Conservation (phyloP, 129 eudicot species). For the Mikania micrantha region DNA sequence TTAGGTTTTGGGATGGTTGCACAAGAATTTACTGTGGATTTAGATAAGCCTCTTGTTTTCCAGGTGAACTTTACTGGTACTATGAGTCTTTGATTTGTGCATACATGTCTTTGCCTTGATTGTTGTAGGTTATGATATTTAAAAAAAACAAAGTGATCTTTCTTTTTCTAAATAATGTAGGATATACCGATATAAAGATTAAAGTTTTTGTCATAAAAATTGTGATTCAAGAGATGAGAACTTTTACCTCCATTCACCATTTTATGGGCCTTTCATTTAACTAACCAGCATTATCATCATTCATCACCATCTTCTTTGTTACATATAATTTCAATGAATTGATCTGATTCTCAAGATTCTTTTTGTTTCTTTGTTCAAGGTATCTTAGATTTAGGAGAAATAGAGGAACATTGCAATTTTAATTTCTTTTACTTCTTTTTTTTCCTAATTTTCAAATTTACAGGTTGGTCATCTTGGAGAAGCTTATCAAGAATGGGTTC, state of each 20-base stretch:
- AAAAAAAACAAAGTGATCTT: not conserved
- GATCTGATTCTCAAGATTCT: not conserved
- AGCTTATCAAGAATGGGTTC: constrained; percentile 93
- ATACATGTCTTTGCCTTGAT: not conserved
- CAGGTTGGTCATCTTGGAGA: constrained; percentile 99
- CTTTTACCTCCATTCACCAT: too few relatives aligned
- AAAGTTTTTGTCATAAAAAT: not conserved
- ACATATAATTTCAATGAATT: not conserved
- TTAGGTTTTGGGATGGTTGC: constrained; percentile 64
- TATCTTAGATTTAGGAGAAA: not conserved
- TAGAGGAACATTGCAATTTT: not conserved
- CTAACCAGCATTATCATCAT: not conserved
- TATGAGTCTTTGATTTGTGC: not conserved
- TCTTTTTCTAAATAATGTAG: too few relatives aligned
- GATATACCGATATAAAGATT: too few relatives aligned
- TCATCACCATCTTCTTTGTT: not conserved
- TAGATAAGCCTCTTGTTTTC: constrained; percentile 83
- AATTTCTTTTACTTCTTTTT: not conserved
- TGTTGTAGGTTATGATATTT: not conserved
- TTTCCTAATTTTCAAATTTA: not conserved
- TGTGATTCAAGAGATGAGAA: too few relatives aligned
- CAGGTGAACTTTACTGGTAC: constrained; percentile 45
- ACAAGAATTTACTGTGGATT: constrained; percentile 71
- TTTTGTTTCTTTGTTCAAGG: constrained; percentile 2
- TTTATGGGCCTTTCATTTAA: not conserved